Conservation (phyloP, 108 stramenopile species). For the Pseudonitzschia pungens region DNA sequence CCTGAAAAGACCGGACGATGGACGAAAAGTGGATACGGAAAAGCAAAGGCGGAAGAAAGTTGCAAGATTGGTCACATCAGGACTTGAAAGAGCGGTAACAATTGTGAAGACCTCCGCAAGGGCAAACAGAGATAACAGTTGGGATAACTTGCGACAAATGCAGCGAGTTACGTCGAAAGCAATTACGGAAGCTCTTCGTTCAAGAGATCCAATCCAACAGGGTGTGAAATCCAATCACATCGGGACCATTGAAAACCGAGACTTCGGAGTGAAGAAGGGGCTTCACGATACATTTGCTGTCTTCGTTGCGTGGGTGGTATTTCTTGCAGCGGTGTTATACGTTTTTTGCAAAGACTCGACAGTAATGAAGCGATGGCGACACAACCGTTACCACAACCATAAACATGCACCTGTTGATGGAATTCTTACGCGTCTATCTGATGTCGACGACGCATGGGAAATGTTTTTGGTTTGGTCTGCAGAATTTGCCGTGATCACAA, state of each 20-base stretch:
- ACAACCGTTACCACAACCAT: background rate
- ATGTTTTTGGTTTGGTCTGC: constrained; percentile 18
- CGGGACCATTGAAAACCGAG: background rate
- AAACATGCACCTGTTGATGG: background rate
- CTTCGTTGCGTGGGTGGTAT: constrained; percentile 29
- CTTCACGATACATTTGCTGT: constrained; percentile 30
- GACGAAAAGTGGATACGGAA: background rate
- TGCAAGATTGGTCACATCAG: background rate
- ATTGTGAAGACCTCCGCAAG: constrained; percentile 16
- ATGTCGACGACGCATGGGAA: constrained; percentile 33
- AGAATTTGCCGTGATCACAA: background rate
- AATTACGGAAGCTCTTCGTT: background rate
- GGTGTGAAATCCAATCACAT: background rate
- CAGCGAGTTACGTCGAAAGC: constrained; percentile 19
- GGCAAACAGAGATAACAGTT: constrained; percentile 11
- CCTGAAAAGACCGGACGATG: background rate
- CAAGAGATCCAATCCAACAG: background rate
- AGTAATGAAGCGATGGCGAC: constrained; percentile 2
- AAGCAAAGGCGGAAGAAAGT: background rate
- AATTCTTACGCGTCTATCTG: constrained; percentile 16
- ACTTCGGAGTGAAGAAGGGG: constrained; percentile 2
- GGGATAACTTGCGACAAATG: constrained; percentile 14
- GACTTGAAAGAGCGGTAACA: constrained; percentile 13
- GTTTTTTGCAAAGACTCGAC: constrained; percentile 15
- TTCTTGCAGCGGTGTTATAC: constrained; percentile 10